These are phyloP conservation scores for Corylus heterophylla DNA, from an alignment of 306 rosid species.

Conservation along the genomic window DNA sequence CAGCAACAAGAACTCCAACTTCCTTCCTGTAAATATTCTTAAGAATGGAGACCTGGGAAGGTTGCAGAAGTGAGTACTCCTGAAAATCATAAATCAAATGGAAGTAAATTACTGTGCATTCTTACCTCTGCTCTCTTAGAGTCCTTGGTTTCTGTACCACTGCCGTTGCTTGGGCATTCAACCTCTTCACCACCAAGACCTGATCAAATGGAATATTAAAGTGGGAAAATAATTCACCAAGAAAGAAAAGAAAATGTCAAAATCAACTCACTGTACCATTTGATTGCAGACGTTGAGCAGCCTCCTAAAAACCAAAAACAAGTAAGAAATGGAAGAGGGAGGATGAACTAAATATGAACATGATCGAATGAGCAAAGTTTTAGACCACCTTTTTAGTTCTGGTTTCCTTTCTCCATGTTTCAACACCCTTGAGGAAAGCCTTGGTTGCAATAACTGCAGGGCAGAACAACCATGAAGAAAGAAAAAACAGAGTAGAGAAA, in stretches of 20 bases:
- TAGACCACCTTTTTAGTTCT: constrained; percentile 46
- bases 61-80: constrained; percentile 13
- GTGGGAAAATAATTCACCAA: not conserved
- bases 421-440: constrained; percentile 64
- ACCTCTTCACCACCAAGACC: constrained; percentile 47
- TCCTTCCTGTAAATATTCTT: constrained; percentile 85
- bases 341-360: not conserved
- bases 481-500: not conserved
- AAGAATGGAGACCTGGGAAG: constrained; percentile 64
- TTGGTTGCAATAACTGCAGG: constrained; percentile 64
- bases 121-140: constrained; percentile 36
- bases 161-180: constrained; percentile 49
- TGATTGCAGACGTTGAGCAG: constrained; percentile 47
- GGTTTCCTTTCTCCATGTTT: constrained; percentile 77
- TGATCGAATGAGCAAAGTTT: not conserved
- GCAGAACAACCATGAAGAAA: not conserved
- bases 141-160: constrained; percentile 22
- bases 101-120: not conserved
- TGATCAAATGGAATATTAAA: constrained; percentile 25
- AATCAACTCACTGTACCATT: constrained; percentile 47
- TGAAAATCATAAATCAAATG: not conserved
- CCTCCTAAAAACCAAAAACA: constrained; percentile 51
- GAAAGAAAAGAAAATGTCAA: not conserved
- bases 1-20: constrained; percentile 75
- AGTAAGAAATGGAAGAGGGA: constrained; percentile 24